Evolutionary conservation across 805 yeast species (phyloP), one percentile per base, ranked within the genome.

Genomic region (Zygosaccharomyces bisporus): DNA sequence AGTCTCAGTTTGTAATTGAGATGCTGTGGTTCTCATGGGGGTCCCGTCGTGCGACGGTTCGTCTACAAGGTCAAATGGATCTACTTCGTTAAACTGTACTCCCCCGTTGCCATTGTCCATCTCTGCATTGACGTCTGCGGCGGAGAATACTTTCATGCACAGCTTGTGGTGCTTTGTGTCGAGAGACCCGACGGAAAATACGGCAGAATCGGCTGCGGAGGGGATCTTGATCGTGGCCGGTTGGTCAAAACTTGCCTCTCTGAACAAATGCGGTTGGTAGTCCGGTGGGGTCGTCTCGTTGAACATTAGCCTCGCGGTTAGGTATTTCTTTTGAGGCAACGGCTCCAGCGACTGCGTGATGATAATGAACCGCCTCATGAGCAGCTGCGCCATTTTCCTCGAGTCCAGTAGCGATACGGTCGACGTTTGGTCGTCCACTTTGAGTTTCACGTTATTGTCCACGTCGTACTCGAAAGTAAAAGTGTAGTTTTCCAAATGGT

Each of bases 341-440:
- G 76, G 72, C 13, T 76, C 73, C n/a, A 79, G 61, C 0, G 73
- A 64, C 55, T 80, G 85, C 0, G 83, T 76, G 4, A 74, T 57
- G 1, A 77, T 64, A 16, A 80, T 75, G 41, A 80, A 71, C 41
- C 76, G 63, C 54, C 71, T 71, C 68, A 80, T 70, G 37, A 79
- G 51, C 41, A 70, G 74, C 46, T 76, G 78, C 3, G 75, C 66
- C 49, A 70, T 66, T 45, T 65, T 66, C 50, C 78, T 68, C 7
- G 75, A 70, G 23, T 67, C 66, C 18, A 67, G 53, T 21, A 65
- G 44, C 2, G 70, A 53, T 8, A 59, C 48, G 16, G 44, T 39
- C 9, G 51, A 4, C 41, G 46, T 32, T 41, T 47, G 47, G 9
- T 46, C 51, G 10, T 51, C 43, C 14, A 53, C 36, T 35, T 55